These are phyloP conservation scores for Circinella umbellata DNA, from an alignment of 371 early-diverging fungal genomes.

Conservation along the genomic window DNA sequence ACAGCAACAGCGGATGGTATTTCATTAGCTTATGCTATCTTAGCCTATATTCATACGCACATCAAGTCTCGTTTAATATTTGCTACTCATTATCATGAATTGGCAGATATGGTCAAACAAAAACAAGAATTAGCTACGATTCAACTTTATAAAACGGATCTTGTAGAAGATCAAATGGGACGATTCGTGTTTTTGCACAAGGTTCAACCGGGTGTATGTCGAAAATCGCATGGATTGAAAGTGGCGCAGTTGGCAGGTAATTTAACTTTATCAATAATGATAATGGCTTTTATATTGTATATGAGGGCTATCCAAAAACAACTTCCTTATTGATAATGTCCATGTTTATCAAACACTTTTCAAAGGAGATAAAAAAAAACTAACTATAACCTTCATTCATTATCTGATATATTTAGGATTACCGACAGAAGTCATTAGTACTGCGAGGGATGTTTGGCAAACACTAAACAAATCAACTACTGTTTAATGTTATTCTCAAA, in stretches of 20 bases:
- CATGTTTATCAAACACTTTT: no score
- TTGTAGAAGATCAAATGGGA: constrained; percentile 49
- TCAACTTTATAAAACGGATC: constrained; percentile 60
- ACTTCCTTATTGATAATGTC: no score
- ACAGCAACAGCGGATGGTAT: constrained; percentile 94
- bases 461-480: not conserved
- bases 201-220: constrained; percentile 65
- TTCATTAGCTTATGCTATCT: constrained; percentile 88
- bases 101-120: constrained; percentile 50
- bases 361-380: not conserved
- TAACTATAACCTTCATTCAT: not conserved
- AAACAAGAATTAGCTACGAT: constrained; percentile 32
- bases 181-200: constrained; percentile 65
- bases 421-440: not conserved
- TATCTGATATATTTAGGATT: not conserved
- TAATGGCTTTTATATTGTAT: not conserved
- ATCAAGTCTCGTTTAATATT: constrained; percentile 77
- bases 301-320: no score
- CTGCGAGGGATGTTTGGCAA: not conserved
- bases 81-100: constrained; percentile 97
- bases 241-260: constrained; percentile 74
- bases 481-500: not conserved
- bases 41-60: constrained; percentile 73
- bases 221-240: constrained; percentile 70
- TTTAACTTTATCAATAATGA: not conserved